Evolutionary conservation across 257 asterid genomes (phyloP).

Genomic region (Petunia axillaris): DNA sequence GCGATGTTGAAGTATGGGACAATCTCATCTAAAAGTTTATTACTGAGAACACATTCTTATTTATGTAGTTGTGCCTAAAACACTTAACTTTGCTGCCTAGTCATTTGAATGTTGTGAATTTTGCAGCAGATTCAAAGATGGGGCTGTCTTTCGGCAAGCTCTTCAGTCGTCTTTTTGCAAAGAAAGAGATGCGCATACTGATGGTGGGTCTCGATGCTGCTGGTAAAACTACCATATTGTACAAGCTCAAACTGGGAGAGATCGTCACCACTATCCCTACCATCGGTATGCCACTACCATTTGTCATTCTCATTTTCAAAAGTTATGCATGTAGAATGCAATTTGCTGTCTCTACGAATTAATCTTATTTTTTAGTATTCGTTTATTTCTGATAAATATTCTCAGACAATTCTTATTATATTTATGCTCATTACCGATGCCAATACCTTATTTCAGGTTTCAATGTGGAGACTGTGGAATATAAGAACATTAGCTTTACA

Average conservation of each 20-base stretch:
- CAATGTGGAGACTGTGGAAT: constrained; percentile 20
- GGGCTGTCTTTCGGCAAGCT: constrained; percentile 33
- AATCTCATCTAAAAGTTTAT: too few species aligned
- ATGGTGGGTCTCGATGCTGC: constrained; percentile 26
- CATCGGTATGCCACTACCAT: constrained; percentile 14
- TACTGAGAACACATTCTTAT: too few species aligned
- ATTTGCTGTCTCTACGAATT: neutral
- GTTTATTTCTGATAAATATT: neutral
- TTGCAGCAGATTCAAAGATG: constrained; percentile 21
- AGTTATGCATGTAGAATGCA: neutral
- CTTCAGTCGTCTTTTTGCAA: constrained; percentile 26
- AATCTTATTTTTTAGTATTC: neutral
- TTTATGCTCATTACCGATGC: neutral
- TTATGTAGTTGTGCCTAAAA: too few species aligned
- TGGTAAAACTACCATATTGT: constrained; percentile 20
- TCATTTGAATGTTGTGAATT: neutral
- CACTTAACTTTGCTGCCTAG: neutral
- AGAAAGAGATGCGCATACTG: constrained; percentile 16
- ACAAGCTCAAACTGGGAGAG: constrained; percentile 24
- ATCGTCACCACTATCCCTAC: constrained; percentile 25
- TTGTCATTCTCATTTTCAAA: neutral
- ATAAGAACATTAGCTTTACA: constrained; percentile 27
- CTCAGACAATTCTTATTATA: neutral
- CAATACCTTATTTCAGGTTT: constrained; percentile 9
- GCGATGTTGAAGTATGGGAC: too few species aligned